These are phyloP conservation scores for Trichoderma erinaceum DNA, from an alignment of 495 filamentous ascomycete species.

Conservation along the genomic window DNA sequence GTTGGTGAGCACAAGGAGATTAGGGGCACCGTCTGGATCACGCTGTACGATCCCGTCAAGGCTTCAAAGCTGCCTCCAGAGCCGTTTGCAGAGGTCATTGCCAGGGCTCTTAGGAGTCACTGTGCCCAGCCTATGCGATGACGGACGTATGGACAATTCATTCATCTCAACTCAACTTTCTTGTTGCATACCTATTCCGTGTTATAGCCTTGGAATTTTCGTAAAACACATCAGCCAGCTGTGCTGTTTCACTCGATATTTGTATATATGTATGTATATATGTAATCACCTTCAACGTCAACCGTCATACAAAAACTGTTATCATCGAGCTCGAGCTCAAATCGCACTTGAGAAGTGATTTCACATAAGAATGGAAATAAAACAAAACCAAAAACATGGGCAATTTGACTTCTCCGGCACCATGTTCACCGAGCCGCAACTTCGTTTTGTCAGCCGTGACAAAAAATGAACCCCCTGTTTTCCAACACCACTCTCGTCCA, in stretches of 20 bases:
- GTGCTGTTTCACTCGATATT: not conserved
- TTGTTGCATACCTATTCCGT: not conserved
- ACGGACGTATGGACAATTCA: not conserved
- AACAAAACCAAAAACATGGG: not conserved
- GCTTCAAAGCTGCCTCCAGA: not conserved
- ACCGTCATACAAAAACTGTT: not conserved
- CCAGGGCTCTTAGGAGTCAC: not conserved
- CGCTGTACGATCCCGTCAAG: conserved; percentile 20
- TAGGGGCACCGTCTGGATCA: conserved; percentile 27
- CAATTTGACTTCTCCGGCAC: not conserved
- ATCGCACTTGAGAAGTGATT: not conserved
- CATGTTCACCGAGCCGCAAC: not conserved
- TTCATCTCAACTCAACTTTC: not conserved
- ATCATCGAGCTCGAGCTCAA: not conserved
- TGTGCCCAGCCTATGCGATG: not conserved
- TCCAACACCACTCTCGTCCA: not conserved
- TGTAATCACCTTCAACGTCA: not conserved
- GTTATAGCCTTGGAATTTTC: not conserved
- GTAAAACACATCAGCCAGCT: not conserved
- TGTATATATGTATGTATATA: not conserved
- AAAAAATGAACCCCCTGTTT: not conserved
- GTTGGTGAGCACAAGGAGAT: conserved; percentile 23
- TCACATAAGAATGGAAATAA: not conserved
- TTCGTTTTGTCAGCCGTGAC: not conserved
- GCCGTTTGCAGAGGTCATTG: not conserved